These are phyloP conservation scores for Halophytophthora batemanensis DNA, from an alignment of 352 stramenopile genomes.

Conservation along the genomic window DNA sequence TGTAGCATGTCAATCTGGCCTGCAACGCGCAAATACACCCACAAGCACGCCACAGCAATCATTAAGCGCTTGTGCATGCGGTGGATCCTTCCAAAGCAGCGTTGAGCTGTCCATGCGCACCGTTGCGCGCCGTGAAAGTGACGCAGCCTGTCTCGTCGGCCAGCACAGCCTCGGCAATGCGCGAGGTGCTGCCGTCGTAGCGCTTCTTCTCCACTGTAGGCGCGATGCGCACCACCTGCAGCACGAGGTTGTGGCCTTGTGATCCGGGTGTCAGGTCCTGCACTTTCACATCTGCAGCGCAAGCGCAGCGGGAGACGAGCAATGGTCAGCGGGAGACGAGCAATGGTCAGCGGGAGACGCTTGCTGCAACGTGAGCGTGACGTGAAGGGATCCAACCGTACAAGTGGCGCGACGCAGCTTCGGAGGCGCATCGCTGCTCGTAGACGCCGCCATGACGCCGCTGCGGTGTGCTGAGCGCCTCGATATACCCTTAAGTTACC, in stretches of 20 bases:
- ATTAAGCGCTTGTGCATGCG: too few relatives aligned
- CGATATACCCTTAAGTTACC: neutral
- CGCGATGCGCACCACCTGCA: constrained; percentile 65
- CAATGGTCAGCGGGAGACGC: neutral
- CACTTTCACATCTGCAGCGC: constrained; percentile 68
- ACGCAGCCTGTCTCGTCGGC: constrained; percentile 83
- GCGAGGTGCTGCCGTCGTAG: constrained; percentile 59
- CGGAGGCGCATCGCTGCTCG: constrained; percentile 17
- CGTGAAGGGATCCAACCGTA: constrained; percentile 24
- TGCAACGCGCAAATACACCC: constrained; percentile 23
- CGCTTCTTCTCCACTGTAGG: constrained; percentile 62
- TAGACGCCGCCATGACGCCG: constrained; percentile 17
- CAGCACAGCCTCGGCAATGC: constrained; percentile 72
- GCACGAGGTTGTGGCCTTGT: constrained; percentile 79
- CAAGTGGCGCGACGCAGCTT: constrained; percentile 48
- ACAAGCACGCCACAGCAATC: too few relatives aligned
- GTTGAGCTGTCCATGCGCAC: too few relatives aligned
- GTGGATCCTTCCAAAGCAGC: too few relatives aligned
- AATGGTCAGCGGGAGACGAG: neutral
- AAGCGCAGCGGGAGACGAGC: neutral
- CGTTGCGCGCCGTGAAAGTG: constrained; percentile 77
- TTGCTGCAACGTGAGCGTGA: neutral
- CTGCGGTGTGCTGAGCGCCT: neutral
- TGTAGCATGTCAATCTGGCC: constrained; percentile 76
- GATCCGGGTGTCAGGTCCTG: constrained; percentile 68